A percentile compares a stretch with the other conserved stretches of the same genome.
Evolutionary conservation across 78 protist genomes (phyloP).

Genomic region (Pigoraptor vietnamica): DNA sequence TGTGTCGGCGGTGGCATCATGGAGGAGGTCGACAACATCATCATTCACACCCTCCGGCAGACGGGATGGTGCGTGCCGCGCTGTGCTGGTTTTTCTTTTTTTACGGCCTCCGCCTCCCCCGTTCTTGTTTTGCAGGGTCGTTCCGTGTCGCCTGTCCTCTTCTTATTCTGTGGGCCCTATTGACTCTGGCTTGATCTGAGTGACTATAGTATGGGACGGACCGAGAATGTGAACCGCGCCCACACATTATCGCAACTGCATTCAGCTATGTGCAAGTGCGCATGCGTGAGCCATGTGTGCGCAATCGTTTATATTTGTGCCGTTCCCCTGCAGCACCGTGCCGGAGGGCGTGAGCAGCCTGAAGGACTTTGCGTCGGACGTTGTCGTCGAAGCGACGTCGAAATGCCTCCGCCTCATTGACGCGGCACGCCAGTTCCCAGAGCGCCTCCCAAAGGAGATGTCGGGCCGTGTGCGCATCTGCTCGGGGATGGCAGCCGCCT

Average conservation of each 20-base stretch:
- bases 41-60: not conserved
- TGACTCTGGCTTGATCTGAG: too few species aligned
- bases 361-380: not conserved
- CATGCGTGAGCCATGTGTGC: too few species aligned
- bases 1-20: not conserved
- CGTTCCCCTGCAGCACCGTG: not conserved
- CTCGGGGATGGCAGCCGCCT: not conserved
- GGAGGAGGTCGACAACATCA: conserved; percentile 11
- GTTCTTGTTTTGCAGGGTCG: not conserved
- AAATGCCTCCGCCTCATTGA: not conserved
- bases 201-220: too few species aligned
- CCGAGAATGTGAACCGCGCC: too few species aligned
- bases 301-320: too few species aligned
- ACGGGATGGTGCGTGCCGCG: not conserved
- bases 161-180: not conserved
- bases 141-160: not conserved
- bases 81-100: not conserved
- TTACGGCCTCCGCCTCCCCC: not conserved
- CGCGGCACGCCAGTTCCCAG: not conserved
- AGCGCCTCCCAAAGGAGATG: not conserved
- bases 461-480: not conserved
- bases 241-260: too few species aligned
- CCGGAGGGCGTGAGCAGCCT: not conserved
- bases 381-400: not conserved
- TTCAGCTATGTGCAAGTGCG: too few species aligned